Evolutionary conservation across 1,284 basidiomycete genomes (phyloP).

Genomic region (Ustilago curta): DNA sequence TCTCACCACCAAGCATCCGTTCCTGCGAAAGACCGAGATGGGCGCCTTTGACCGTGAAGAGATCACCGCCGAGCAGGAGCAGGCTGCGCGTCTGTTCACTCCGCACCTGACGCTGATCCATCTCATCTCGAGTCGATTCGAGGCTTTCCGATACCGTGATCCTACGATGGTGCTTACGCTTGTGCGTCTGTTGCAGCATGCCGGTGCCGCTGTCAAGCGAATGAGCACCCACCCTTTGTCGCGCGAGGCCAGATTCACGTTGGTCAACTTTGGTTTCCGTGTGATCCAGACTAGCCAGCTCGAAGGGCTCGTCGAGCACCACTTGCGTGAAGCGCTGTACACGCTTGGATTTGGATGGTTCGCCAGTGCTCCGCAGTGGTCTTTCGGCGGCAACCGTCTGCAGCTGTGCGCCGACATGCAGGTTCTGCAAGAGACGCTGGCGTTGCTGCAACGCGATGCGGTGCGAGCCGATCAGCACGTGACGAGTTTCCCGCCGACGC

Average conservation of each 20-base stretch:
- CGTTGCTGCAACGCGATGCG: constrained; percentile 80
- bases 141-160: constrained; percentile 89
- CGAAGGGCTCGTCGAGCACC: constrained; percentile 84
- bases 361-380: constrained; percentile 75
- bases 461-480: constrained; percentile 72
- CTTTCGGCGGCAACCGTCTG: constrained; percentile 89
- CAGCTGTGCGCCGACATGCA: constrained; percentile 90
- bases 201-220: constrained; percentile 47
- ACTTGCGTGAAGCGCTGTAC: constrained; percentile 82
- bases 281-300: constrained; percentile 87
- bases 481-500: constrained; percentile 54
- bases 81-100: constrained; percentile 77
- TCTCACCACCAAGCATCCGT: constrained; percentile 79
- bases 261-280: constrained; percentile 93
- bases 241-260: constrained; percentile 87
- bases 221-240: constrained; percentile 89
- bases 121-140: constrained; percentile 90
- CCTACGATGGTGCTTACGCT: constrained; percentile 87
- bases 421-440: constrained; percentile 84
- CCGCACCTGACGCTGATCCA: constrained; percentile 88
- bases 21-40: constrained; percentile 86
- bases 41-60: constrained; percentile 87
- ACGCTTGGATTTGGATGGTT: constrained; percentile 90
- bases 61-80: constrained; percentile 79
- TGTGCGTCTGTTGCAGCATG: constrained; percentile 82